Base-by-base conservation (phyloP, 371 early-diverging fungal genomes). In the Dichotomocladium elegans region DNA sequence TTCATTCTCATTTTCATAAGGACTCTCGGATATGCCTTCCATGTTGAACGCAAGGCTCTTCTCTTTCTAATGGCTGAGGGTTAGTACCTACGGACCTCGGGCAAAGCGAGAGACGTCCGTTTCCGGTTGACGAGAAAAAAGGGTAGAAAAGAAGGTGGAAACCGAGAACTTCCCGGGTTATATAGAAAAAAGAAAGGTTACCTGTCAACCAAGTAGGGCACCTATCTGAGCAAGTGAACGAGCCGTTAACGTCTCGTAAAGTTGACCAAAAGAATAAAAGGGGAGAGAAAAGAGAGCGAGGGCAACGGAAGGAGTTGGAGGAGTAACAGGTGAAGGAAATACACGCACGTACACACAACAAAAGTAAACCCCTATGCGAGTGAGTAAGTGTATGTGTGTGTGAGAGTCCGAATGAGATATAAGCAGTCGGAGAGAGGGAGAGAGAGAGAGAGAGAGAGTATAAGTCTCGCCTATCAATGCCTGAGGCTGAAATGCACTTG, bases 21-120 rank as follows among this genome's bases (percentile, higher is more conserved):
- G 17, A 9, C 26, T 48, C 31, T 48, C 49, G 17, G 49, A 11
- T 24, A 48, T 48, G 15, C 34, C 31, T 7, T 48, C 49, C 49
- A 48, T 48, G 43, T 14, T 25, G 14, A 14, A 22, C 14, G 19
- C 14, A 21, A 43, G 43, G 19, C 19, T 47, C n/a, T n/a, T n/a
- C n/a, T n/a, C n/a, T n/a, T n/a, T n/a, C n/a, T n/a, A n/a, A n/a
- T n/a, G n/a, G n/a, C n/a, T n/a, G n/a, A n/a, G n/a, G n/a, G n/a
- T n/a, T n/a, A n/a, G 47, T 42, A 42, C 43, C 24, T 17, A 12
- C 17, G 19, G 24, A 22, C 9, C 3, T 14, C 12, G 43, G 12
- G 14, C 24, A 21, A 22, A 21, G 19, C 3, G 43, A 43, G 14
- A 14, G 43, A 21, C 25, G 25, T 43, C 19, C 14, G 19, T 25